Evolutionary conservation across 2,329 filamentous ascomycete genomes (phyloP).

Genomic region (Sodiomyces alkalinus): DNA sequence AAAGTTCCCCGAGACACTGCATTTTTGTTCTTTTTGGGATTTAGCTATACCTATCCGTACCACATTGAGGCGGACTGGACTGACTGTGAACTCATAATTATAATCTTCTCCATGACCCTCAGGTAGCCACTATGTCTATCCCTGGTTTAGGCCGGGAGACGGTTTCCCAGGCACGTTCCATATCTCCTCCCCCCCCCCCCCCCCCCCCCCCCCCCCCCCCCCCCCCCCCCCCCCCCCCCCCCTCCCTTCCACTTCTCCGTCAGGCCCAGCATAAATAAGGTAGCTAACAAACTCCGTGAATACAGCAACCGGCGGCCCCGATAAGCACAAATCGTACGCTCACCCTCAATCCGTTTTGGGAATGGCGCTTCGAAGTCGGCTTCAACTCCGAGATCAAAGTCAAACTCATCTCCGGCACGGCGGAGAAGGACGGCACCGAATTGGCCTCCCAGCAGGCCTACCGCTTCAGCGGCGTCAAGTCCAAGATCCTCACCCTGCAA

Average conservation of each 20-base stretch:
- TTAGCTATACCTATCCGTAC: too few relatives aligned
- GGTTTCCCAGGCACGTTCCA: conserved; percentile 36
- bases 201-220: too few relatives aligned
- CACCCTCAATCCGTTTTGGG: conserved; percentile 46
- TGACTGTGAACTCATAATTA: too few relatives aligned
- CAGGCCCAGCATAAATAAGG: too few relatives aligned
- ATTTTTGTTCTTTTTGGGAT: too few relatives aligned
- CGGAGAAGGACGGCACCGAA: conserved; percentile 91
- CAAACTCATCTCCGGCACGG: conserved; percentile 64
- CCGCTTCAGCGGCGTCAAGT: conserved; percentile 66
- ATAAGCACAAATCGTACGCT: conserved; percentile 29
- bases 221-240: too few relatives aligned
- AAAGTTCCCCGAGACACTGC: too few relatives aligned
- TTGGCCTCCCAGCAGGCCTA: conserved; percentile 70
- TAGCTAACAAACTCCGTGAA: too few relatives aligned
- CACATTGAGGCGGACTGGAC: too few relatives aligned
- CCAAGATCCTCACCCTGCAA: conserved; percentile 83
- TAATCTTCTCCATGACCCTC: conserved; percentile 1
- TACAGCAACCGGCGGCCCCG: conserved; percentile 16
- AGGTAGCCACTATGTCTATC: conserved; percentile 44
- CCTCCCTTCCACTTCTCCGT: conserved; percentile 4
- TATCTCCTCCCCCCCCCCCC: too few relatives aligned
- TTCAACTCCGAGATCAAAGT: conserved; percentile 25
- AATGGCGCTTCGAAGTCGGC: conserved; percentile 68
- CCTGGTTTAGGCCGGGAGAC: conserved; percentile 54